These are phyloP conservation scores for Musa schizocarpa DNA, from an alignment of 176 grass and related monocot genomes.

Conservation along the genomic window DNA sequence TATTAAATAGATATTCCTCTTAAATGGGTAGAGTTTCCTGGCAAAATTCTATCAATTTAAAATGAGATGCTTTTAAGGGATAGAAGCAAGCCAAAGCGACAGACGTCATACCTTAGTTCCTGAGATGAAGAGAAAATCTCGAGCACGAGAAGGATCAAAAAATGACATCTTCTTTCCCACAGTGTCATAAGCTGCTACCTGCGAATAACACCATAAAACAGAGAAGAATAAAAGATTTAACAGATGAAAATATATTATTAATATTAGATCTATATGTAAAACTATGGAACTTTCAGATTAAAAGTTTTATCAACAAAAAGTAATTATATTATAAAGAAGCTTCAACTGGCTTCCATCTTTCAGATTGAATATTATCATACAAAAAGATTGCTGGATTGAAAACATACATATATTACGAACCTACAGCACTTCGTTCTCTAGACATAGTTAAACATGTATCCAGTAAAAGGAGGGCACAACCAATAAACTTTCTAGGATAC, in stretches of 20 bases:
- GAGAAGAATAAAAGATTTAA: neutral
- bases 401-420: too few relatives aligned
- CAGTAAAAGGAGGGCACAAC: neutral
- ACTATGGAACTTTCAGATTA: neutral
- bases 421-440: too few relatives aligned
- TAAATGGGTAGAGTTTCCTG: neutral
- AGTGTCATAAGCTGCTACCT: conserved; percentile 87
- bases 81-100: neutral
- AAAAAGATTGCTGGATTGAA: too few relatives aligned
- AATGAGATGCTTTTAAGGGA: neutral
- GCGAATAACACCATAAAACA: neutral
- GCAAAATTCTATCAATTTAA: too few relatives aligned
- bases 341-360: too few relatives aligned
- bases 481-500: neutral
- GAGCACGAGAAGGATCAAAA: conserved; percentile 76
- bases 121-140: conserved; percentile 96
- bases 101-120: conserved; percentile 63
- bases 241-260: neutral
- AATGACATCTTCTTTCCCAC: conserved; percentile 85
- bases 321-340: too few relatives aligned
- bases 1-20: neutral
- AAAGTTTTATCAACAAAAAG: conserved; percentile 15
- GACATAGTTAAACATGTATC: neutral
- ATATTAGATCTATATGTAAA: neutral
- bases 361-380: too few relatives aligned